phyloP scores from a whole-genome alignment of 208 protist genomes.

The Leishmania tarentolae region DNA sequence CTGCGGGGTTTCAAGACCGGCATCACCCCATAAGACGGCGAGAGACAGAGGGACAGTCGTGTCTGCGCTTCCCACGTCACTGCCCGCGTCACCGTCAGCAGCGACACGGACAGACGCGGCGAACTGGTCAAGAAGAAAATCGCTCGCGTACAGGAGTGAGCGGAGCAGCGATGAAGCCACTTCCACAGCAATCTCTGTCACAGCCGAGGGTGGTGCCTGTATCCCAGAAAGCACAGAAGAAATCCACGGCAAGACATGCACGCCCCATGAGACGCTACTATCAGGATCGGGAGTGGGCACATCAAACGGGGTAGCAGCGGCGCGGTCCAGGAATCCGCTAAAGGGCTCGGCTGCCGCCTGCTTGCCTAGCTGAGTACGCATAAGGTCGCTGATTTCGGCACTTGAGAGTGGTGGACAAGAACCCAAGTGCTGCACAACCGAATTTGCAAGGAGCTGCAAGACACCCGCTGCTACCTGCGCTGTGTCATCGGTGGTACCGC shows the following conservation, averaged over 20 bases:
- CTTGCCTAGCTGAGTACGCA: constrained; percentile 4
- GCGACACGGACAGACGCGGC: not conserved
- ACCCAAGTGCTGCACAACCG: not conserved
- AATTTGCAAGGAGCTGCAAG: constrained; percentile 1
- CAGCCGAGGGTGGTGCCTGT: not conserved
- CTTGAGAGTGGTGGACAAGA: not conserved
- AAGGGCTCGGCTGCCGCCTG: not conserved
- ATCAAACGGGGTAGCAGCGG: not conserved
- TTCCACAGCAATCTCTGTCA: not conserved
- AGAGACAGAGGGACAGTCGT: not conserved
- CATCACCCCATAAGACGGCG: constrained; percentile 9
- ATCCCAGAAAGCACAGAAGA: constrained; percentile 1
- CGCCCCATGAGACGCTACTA: not conserved
- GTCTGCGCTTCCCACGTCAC: not conserved
- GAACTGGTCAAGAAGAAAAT: constrained; percentile 16
- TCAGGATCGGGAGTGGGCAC: not conserved
- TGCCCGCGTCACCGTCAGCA: not conserved
- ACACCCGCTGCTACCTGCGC: not conserved
- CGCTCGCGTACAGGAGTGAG: not conserved
- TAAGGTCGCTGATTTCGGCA: not conserved
- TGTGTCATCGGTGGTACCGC: not conserved
- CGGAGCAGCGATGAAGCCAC: constrained; percentile 3
- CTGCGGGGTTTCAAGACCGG: constrained; percentile 1
- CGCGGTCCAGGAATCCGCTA: not conserved
- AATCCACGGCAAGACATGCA: not conserved